phyloP scores from a whole-genome alignment of 805 yeast species.

The Isabelozyma heimii region DNA sequence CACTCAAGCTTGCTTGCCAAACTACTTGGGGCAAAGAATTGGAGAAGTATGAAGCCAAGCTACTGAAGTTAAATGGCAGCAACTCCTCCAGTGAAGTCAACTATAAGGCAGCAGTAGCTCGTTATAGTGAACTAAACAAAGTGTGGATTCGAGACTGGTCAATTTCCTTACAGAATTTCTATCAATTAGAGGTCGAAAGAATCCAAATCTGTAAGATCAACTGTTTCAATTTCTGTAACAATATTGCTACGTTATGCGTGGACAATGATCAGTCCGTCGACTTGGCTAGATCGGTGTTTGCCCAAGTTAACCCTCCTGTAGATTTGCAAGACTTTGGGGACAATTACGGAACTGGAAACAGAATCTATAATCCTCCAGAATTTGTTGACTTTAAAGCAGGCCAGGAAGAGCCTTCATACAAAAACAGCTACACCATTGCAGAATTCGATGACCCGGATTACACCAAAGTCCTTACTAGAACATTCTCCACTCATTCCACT shows the following conservation, averaged over 20 bases:
- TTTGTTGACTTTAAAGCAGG: slow-evolving; percentile 58
- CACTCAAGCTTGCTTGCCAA: slow-evolving; percentile 58
- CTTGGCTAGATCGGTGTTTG: slow-evolving; percentile 61
- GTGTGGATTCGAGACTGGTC: slow-evolving; percentile 75
- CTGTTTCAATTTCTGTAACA: slow-evolving; percentile 76
- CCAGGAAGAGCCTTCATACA: slow-evolving; percentile 20
- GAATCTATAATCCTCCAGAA: slow-evolving; percentile 55
- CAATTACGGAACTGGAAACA: slow-evolving; percentile 62
- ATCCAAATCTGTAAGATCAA: slow-evolving; percentile 66
- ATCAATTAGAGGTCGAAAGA: slow-evolving; percentile 69
- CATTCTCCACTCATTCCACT: slow-evolving; percentile 23
- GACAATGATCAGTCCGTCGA: slow-evolving; percentile 78
- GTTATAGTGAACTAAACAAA: slow-evolving; percentile 55
- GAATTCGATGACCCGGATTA: slow-evolving; percentile 33
- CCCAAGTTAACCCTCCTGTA: slow-evolving; percentile 58
- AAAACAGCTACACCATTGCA: slow-evolving; percentile 18
- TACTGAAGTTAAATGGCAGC: slow-evolving; percentile 45
- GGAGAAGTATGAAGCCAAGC: slow-evolving; percentile 55
- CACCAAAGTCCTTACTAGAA: slow-evolving; percentile 20
- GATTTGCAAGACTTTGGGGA: slow-evolving; percentile 58
- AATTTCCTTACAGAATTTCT: slow-evolving; percentile 56
- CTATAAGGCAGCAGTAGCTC: slow-evolving; percentile 54
- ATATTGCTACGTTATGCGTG: slow-evolving; percentile 72
- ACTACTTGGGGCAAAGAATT: slow-evolving; percentile 74
- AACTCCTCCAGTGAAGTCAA: slow-evolving; percentile 46